Percentiles rank a stretch among this genome's conserved stretches.
phyloP scores from a whole-genome alignment of 179 eudicot genomes.

The Patellifolia procumbens region DNA sequence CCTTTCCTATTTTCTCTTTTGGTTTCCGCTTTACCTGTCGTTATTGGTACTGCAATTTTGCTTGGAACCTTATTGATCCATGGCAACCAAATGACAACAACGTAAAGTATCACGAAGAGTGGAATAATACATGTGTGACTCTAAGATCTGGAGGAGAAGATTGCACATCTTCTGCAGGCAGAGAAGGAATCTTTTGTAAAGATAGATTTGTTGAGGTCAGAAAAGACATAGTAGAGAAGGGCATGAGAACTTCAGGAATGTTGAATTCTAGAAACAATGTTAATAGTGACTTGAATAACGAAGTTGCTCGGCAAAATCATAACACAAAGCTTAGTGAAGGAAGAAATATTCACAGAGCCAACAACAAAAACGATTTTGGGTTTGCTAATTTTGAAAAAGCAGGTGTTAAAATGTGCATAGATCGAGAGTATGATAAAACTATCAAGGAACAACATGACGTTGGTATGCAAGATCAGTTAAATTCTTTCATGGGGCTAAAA shows the following conservation, averaged over 20 bases:
- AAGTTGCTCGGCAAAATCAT: background rate
- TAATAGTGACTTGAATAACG: background rate
- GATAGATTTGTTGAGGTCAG: conserved; percentile 41
- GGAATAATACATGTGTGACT: conserved; percentile 30
- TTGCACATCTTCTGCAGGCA: conserved; percentile 35
- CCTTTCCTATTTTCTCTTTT: conserved; percentile 66
- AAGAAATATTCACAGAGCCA: background rate
- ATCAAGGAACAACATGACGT: conserved; percentile 33
- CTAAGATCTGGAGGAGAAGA: conserved; percentile 27
- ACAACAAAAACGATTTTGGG: background rate
- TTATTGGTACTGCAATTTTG: conserved; percentile 67
- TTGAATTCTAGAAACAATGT: background rate
- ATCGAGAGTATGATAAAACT: conserved; percentile 31
- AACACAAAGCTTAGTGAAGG: background rate
- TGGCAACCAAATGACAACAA: conserved; percentile 52
- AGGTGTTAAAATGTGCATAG: conserved; percentile 31
- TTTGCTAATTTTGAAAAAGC: conserved; percentile 24
- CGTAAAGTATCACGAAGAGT: conserved; percentile 38
- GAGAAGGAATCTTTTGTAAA: conserved; percentile 36
- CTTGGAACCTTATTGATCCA: conserved; percentile 68
- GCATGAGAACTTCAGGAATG: conserved; percentile 25
- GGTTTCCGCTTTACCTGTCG: conserved; percentile 72
- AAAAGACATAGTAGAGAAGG: conserved; percentile 39
- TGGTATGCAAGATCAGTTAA: conserved; percentile 31
- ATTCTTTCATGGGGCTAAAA: conserved; percentile 39